These are phyloP conservation scores for Mortierella sp. DNA, from an alignment of 371 early-diverging fungal genomes.

Conservation along the genomic window DNA sequence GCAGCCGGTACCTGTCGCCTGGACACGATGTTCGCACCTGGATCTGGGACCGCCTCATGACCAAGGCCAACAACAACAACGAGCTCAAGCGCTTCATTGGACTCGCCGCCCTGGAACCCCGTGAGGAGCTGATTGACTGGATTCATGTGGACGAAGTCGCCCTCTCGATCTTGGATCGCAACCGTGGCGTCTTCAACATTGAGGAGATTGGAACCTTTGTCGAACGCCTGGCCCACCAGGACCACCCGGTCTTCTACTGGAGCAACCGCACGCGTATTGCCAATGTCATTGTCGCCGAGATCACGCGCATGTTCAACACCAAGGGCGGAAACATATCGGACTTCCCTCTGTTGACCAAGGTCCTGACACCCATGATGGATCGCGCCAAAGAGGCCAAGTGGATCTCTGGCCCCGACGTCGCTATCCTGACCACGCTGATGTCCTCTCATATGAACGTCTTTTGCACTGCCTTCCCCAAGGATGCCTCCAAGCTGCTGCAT, in stretches of 20 bases:
- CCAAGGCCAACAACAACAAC: conserved; percentile 20
- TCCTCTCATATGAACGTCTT: not conserved
- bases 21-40: not conserved
- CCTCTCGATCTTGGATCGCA: conserved; percentile 6
- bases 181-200: conserved; percentile 19
- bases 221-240: conserved; percentile 33
- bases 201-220: conserved; percentile 30
- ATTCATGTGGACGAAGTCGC: conserved; percentile 30
- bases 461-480: conserved; percentile 26
- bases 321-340: not conserved
- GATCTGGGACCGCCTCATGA: conserved; percentile 22
- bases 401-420: conserved; percentile 38
- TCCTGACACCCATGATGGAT: conserved; percentile 27
- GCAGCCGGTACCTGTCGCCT: conserved; percentile 28
- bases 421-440: conserved; percentile 21
- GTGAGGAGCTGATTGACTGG: conserved; percentile 44
- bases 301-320: not conserved
- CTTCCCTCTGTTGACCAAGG: conserved; percentile 3
- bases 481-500: conserved; percentile 26
- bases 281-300: conserved; percentile 6
- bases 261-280: conserved; percentile 9
- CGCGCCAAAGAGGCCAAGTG: conserved; percentile 42
- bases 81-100: conserved; percentile 21
- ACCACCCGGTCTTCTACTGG: conserved; percentile 36
- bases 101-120: conserved; percentile 22